phyloP scores from a whole-genome alignment of 371 early-diverging fungal genomes.

The Circinella umbellata region DNA sequence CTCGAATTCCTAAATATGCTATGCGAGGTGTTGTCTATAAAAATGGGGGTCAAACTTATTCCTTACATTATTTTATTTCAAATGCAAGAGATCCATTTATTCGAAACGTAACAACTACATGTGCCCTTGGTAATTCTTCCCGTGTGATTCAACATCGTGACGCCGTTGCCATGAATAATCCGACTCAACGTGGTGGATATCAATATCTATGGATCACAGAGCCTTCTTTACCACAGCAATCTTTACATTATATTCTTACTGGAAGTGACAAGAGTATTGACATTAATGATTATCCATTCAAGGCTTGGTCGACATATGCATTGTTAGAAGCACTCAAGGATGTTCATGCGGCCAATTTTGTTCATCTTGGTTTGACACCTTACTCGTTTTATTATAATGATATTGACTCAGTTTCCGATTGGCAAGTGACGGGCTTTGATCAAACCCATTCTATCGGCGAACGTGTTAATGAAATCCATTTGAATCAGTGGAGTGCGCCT shows the following conservation, averaged over 20 bases:
- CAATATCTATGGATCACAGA: conserved; percentile 26
- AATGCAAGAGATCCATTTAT: conserved; percentile 12
- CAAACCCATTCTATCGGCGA: conserved; percentile 13
- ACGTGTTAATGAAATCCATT: neutral
- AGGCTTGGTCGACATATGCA: conserved; percentile 19
- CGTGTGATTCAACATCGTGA: conserved; percentile 14
- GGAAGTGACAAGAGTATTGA: conserved; percentile 10
- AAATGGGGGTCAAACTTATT: conserved; percentile 1
- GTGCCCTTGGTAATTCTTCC: neutral
- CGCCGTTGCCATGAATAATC: conserved; percentile 12
- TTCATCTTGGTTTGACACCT: conserved; percentile 20
- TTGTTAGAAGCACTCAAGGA: conserved; percentile 18
- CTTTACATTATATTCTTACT: conserved; percentile 17
- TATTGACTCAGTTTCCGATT: conserved; percentile 18
- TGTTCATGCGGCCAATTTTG: conserved; percentile 20
- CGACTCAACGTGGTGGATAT: conserved; percentile 5
- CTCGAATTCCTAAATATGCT: conserved; percentile 2
- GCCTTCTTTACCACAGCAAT: conserved; percentile 16
- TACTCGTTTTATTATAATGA: conserved; percentile 18
- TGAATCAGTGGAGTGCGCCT: conserved; percentile 22
- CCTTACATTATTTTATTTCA: conserved; percentile 21
- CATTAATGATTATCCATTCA: conserved; percentile 16
- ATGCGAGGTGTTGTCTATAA: conserved; percentile 10
- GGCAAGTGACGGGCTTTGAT: conserved; percentile 20
- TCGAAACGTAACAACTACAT: conserved; percentile 10